These are phyloP conservation scores for Takakia lepidozioides DNA, from an alignment of 225 moss, liverwort and hornwort species.

Conservation along the genomic window DNA sequence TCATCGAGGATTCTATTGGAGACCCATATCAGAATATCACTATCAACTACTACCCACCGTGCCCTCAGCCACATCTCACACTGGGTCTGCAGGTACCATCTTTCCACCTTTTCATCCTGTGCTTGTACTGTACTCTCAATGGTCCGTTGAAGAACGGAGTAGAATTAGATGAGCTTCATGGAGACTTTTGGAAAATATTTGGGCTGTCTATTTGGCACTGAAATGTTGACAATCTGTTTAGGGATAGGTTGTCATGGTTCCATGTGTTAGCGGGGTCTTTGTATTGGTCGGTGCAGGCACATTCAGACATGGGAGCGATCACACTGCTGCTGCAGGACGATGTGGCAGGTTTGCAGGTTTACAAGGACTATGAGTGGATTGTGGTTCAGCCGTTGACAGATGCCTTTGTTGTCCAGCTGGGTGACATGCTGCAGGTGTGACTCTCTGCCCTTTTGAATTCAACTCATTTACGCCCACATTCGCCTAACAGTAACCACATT, in stretches of 20 bases:
- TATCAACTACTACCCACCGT: conserved; percentile 80
- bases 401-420: conserved; percentile 63
- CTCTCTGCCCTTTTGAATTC: too few relatives aligned
- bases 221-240: too few relatives aligned
- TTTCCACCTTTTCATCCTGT: too few relatives aligned
- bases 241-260: neutral
- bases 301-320: conserved; percentile 85
- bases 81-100: conserved; percentile 80
- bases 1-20: conserved; percentile 38
- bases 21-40: conserved; percentile 65
- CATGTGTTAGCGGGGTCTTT: too few relatives aligned
- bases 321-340: conserved; percentile 85
- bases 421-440: conserved; percentile 67
- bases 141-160: too few relatives aligned
- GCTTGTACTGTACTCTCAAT: too few relatives aligned
- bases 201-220: too few relatives aligned
- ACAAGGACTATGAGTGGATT: conserved; percentile 52
- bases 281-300: conserved; percentile 32
- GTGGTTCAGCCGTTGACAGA: conserved; percentile 37
- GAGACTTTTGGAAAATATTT: too few relatives aligned
- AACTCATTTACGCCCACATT: too few relatives aligned
- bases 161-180: too few relatives aligned
- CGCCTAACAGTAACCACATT: too few relatives aligned
- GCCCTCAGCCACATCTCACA: conserved; percentile 67
- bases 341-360: conserved; percentile 76